phyloP scores from a whole-genome alignment of 2,329 filamentous ascomycete genomes.

The Pyrenophora seminiperda region DNA sequence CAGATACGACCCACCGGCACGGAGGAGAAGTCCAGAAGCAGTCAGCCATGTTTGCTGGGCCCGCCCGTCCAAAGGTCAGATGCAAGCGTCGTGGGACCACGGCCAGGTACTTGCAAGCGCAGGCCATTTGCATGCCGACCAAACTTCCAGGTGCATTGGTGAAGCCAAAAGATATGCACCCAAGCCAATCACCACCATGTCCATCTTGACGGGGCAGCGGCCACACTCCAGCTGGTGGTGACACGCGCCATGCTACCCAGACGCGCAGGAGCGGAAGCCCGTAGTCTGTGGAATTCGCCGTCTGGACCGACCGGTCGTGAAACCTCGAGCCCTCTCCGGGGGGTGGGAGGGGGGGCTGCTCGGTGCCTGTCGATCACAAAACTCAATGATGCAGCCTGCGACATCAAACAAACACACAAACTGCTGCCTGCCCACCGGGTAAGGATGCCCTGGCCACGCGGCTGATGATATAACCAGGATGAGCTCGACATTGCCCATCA shows the following conservation, averaged over 20 bases:
- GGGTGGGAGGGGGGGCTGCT: too few relatives aligned
- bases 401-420: slow-evolving; percentile 15
- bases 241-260: too few relatives aligned
- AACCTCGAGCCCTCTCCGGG: too few relatives aligned
- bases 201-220: too few relatives aligned
- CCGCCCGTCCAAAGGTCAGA: slow-evolving; percentile 2
- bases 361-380: slow-evolving; percentile 26
- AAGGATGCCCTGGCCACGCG: slow-evolving; percentile 14
- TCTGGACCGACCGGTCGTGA: too few relatives aligned
- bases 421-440: slow-evolving; percentile 19
- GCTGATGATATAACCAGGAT: slow-evolving; percentile 3
- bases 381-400: slow-evolving; percentile 14
- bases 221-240: too few relatives aligned
- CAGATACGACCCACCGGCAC: neutral
- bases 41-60: slow-evolving; percentile 8
- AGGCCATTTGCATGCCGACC: neutral
- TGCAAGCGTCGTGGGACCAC: slow-evolving; percentile 1
- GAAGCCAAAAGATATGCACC: too few relatives aligned
- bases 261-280: too few relatives aligned
- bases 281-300: too few relatives aligned
- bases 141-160: too few relatives aligned
- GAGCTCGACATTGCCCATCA: slow-evolving; percentile 7
- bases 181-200: too few relatives aligned
- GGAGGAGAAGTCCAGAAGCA: slow-evolving; percentile 5
- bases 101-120: neutral